Evolutionary conservation across 805 yeast genomes (phyloP).

Genomic region (Lipomyces yamanashiensis): DNA sequence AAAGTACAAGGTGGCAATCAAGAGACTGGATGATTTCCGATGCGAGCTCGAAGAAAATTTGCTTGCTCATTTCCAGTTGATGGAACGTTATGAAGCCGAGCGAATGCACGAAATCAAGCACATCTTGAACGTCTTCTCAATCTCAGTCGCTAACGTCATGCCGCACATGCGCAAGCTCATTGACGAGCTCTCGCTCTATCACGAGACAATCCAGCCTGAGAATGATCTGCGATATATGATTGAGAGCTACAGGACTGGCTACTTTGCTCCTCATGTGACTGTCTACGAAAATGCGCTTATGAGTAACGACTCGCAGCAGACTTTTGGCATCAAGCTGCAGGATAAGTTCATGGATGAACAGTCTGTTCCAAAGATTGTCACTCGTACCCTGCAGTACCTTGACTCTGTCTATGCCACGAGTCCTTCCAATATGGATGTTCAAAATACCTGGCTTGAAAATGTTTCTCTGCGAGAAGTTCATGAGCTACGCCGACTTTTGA

Average conservation of each 20-base stretch:
- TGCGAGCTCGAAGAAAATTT: slow-evolving; percentile 73
- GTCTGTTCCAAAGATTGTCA: slow-evolving; percentile 70
- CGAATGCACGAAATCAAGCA: slow-evolving; percentile 76
- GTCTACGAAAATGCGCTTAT: slow-evolving; percentile 82
- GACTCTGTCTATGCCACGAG: slow-evolving; percentile 70
- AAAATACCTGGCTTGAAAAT: slow-evolving; percentile 68
- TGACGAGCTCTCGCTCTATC: slow-evolving; percentile 65
- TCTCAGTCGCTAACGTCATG: slow-evolving; percentile 65
- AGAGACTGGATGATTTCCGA: slow-evolving; percentile 64
- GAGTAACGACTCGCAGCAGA: slow-evolving; percentile 62
- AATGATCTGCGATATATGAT: slow-evolving; percentile 69
- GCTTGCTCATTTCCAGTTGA: slow-evolving; percentile 71
- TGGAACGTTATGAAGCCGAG: slow-evolving; percentile 84
- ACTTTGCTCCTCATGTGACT: slow-evolving; percentile 70
- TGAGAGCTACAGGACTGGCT: slow-evolving; percentile 73
- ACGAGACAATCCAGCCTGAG: slow-evolving; percentile 72
- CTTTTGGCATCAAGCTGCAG: slow-evolving; percentile 79
- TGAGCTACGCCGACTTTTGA: slow-evolving; percentile 60
- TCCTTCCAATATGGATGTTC: slow-evolving; percentile 68
- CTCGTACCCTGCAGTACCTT: slow-evolving; percentile 65
- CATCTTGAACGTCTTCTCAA: slow-evolving; percentile 71
- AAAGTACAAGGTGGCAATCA: slow-evolving; percentile 59
- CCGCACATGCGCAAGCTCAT: slow-evolving; percentile 61
- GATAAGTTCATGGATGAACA: slow-evolving; percentile 68
- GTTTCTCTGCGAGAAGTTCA: slow-evolving; percentile 67